Evolutionary conservation across 345 rosid species (phyloP).

Genomic region (Euphorbia pulcherrima): DNA sequence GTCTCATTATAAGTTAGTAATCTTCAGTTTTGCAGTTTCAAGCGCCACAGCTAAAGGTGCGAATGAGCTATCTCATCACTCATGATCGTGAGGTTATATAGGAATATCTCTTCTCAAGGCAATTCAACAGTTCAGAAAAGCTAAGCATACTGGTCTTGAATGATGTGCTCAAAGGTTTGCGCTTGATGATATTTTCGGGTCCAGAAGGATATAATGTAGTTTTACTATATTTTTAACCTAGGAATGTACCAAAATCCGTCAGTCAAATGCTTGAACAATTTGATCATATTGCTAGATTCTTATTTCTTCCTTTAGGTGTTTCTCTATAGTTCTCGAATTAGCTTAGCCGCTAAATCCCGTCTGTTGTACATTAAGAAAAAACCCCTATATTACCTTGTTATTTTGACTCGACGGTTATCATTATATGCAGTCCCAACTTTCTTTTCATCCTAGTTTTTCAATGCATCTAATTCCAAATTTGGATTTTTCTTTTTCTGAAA

Average conservation of each 20-base stretch:
- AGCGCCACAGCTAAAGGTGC: neutral
- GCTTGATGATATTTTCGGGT: neutral
- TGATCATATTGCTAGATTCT: neutral
- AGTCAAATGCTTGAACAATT: neutral
- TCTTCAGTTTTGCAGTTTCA: slow-evolving; percentile 1
- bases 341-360: neutral
- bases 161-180: neutral
- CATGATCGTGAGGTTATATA: neutral
- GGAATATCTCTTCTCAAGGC: neutral
- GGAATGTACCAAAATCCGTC: neutral
- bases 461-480: neutral
- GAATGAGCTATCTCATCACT: neutral
- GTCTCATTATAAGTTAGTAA: neutral
- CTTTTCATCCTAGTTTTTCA: neutral
- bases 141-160: neutral
- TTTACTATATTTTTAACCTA: neutral
- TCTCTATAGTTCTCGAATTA: neutral
- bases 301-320: neutral
- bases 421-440: neutral
- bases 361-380: neutral
- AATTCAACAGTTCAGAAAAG: neutral
- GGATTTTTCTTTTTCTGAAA: neutral
- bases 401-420: too few species aligned
- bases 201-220: neutral
- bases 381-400: neutral